Percentiles rank a stretch among this genome's conserved stretches.
phyloP scores from a whole-genome alignment of 2,329 filamentous ascomycete genomes.

The Fusarium camptoceras region DNA sequence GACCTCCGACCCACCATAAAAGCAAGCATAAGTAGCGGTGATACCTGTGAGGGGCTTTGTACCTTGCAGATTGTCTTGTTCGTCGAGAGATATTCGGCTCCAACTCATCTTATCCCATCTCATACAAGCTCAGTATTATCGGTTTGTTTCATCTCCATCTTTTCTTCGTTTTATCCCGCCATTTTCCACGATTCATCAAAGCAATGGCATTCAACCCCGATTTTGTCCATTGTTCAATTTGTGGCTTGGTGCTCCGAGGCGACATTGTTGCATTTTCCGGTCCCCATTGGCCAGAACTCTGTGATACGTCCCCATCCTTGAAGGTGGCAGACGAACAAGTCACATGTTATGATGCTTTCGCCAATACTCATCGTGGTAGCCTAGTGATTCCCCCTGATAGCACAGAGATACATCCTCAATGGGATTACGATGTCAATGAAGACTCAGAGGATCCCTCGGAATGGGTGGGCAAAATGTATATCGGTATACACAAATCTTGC shows the following conservation, averaged over 20 bases:
- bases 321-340: neutral
- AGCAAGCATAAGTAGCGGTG: neutral
- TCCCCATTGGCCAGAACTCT: constrained; percentile 4
- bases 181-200: neutral
- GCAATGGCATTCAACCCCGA: constrained; percentile 7
- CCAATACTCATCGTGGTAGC: neutral
- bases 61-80: neutral
- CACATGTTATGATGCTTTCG: neutral
- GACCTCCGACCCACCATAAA: neutral
- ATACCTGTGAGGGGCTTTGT: neutral
- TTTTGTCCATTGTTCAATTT: constrained; percentile 8
- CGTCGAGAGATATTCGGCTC: neutral
- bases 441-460: neutral
- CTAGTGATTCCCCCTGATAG: neutral
- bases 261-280: constrained; percentile 1
- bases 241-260: neutral
- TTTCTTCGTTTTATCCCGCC: too few species aligned
- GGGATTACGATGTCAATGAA: neutral
- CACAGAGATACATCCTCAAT: neutral
- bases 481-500: constrained; percentile 6
- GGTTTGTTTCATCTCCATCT: too few species aligned
- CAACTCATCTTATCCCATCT: neutral
- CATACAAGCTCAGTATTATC: neutral
- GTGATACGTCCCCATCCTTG: rapidly evolving
- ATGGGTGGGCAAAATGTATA: neutral